These are phyloP conservation scores for Ogataea chonburiensis DNA, from an alignment of 805 yeast species.

Conservation along the genomic window DNA sequence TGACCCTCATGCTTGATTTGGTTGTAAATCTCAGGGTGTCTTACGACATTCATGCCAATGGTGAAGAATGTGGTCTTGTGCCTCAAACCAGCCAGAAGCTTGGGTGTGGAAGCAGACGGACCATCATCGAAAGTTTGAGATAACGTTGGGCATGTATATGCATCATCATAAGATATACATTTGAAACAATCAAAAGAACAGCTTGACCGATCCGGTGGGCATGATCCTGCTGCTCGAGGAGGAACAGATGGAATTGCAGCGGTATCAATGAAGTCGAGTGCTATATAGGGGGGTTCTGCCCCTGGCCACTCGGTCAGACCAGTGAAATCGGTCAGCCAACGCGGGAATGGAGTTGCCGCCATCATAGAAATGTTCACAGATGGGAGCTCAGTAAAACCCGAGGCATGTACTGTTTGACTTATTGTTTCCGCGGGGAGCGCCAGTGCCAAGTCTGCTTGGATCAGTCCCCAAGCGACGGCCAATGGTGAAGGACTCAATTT, in stretches of 20 bases:
- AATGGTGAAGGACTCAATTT: not conserved
- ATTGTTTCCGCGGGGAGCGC: constrained; percentile 6
- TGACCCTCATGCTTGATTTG: constrained; percentile 63
- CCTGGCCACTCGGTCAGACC: constrained; percentile 84
- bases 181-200: constrained; percentile 88
- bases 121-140: constrained; percentile 96
- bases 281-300: constrained; percentile 81
- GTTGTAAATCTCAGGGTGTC: constrained; percentile 70
- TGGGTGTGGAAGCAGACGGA: constrained; percentile 71
- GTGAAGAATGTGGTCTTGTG: constrained; percentile 76
- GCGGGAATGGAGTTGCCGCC: constrained; percentile 51
- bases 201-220: constrained; percentile 49
- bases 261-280: constrained; percentile 68
- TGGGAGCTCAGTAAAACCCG: constrained; percentile 16
- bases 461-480: not conserved
- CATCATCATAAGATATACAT: constrained; percentile 76
- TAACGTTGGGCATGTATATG: constrained; percentile 66
- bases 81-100: constrained; percentile 52
- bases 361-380: constrained; percentile 25
- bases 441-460: not conserved
- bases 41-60: constrained; percentile 76
- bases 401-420: not conserved
- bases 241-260: constrained; percentile 47
- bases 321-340: constrained; percentile 75
- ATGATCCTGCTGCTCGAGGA: constrained; percentile 54